A percentile compares a stretch with the other conserved stretches of the same genome.
phyloP scores from a whole-genome alignment of 2,329 filamentous ascomycete species.

The Fusarium haematococcum region DNA sequence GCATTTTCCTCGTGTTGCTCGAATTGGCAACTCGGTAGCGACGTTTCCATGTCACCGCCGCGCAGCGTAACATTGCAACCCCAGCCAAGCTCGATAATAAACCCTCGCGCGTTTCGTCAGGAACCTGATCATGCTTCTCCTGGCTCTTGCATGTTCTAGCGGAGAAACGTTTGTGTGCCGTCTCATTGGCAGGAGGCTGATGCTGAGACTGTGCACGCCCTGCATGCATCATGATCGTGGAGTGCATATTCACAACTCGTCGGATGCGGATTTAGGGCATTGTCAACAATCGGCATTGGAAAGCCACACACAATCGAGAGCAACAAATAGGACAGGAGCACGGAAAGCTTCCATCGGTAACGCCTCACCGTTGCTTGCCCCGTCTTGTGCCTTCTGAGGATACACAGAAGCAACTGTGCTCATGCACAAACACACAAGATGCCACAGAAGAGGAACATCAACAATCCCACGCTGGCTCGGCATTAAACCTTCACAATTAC shows the following conservation, averaged over 20 bases:
- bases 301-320: background rate
- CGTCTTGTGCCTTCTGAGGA: background rate
- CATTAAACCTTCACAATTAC: background rate
- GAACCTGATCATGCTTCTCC: conserved; percentile 23
- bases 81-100: conserved; percentile 8
- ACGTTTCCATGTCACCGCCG: conserved; percentile 25
- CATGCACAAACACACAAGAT: background rate
- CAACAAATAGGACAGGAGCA: background rate
- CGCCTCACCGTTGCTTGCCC: background rate
- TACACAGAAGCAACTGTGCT: background rate
- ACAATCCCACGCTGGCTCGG: background rate
- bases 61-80: conserved; percentile 36
- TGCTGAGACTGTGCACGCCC: background rate
- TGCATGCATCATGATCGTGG: background rate
- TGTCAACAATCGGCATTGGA: background rate
- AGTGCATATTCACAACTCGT: conserved; percentile 13
- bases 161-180: conserved; percentile 6
- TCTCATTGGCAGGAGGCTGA: background rate
- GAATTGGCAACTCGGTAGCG: conserved; percentile 8
- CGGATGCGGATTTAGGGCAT: background rate
- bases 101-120: conserved; percentile 25
- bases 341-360: background rate
- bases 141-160: conserved; percentile 35
- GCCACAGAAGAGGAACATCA: background rate
- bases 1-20: conserved; percentile 1